Percentiles rank a stretch among this genome's conserved stretches.
phyloP scores from a whole-genome alignment of 768 basidiomycete genomes.

The Clavaria fumosa region DNA sequence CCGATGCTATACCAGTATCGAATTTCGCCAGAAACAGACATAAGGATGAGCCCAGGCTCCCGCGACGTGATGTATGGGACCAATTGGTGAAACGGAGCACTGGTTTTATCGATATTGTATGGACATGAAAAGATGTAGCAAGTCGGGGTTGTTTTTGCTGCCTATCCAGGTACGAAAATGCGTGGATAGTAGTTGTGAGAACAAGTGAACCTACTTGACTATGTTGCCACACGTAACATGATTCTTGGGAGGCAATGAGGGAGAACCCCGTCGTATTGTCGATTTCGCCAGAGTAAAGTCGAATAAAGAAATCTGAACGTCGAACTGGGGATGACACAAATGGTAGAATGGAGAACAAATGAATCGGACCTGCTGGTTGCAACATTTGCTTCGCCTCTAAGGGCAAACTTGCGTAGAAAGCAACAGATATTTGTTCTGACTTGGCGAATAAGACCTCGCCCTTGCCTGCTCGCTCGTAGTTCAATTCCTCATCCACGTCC shows the following conservation, averaged over 20 bases:
- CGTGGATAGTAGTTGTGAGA: conserved; percentile 2
- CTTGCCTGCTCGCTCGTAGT: conserved; percentile 22
- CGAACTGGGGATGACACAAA: too few species aligned
- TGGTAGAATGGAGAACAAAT: conserved; percentile 4
- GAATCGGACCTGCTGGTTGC: conserved; percentile 47
- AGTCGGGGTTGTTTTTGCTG: conserved; percentile 56
- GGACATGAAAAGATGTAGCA: conserved; percentile 77
- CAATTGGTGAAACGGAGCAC: conserved; percentile 42
- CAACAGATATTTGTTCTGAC: conserved; percentile 52
- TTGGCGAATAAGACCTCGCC: conserved; percentile 47
- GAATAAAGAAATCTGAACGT: conserved; percentile 45
- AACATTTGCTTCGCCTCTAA: conserved; percentile 61
- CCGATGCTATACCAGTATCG: conserved; percentile 85
- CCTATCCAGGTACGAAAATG: conserved; percentile 17
- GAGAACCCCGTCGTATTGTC: conserved; percentile 63
- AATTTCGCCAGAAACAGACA: conserved; percentile 53
- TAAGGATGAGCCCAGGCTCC: conserved; percentile 78
- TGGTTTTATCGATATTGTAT: conserved; percentile 21
- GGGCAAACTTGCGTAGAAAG: conserved; percentile 56
- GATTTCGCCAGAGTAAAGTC: conserved; percentile 54
- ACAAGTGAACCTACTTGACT: conserved; percentile 31
- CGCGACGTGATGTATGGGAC: conserved; percentile 50
- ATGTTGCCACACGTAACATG: conserved; percentile 78
- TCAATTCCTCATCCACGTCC: conserved; percentile 46
- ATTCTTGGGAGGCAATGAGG: conserved; percentile 51